Conservation (phyloP, 1,284 basidiomycete genomes). For the Ganoderma sinense region DNA sequence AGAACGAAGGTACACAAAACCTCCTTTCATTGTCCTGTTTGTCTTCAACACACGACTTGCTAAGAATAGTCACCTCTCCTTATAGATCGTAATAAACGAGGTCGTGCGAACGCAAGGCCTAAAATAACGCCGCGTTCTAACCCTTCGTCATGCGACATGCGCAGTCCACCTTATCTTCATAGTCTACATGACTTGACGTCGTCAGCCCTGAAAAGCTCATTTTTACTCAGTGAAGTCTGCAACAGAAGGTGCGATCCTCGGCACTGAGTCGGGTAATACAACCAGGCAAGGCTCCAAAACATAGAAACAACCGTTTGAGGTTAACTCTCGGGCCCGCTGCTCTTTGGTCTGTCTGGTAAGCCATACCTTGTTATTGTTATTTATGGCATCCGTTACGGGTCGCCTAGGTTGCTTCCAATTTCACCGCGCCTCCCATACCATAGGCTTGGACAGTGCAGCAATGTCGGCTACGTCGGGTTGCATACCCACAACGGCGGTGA, state of each 20-base stretch:
- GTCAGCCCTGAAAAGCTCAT: no score
- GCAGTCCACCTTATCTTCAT: not conserved
- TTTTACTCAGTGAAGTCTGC: not conserved
- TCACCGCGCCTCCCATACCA: not conserved
- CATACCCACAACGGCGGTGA: not conserved
- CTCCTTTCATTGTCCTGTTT: not conserved
- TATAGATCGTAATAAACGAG: not conserved
- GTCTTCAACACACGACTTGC: not conserved
- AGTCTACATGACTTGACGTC: not conserved
- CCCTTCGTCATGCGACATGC: not conserved
- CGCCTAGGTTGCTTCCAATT: not conserved
- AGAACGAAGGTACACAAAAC: not conserved
- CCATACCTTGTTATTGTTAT: not conserved
- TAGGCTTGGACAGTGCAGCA: not conserved
- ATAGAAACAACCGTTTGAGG: not conserved
- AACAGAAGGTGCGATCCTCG: not conserved
- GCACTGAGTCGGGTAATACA: not conserved
- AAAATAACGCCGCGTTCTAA: not conserved
- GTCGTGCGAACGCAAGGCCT: not conserved
- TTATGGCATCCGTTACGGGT: not conserved
- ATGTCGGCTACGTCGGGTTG: not conserved
- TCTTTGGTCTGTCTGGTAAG: not conserved
- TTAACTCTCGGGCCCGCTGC: not conserved
- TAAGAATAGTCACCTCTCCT: not conserved
- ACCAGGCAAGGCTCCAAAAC: not conserved